These are phyloP conservation scores for Lactifluus hygrophoroides DNA, from an alignment of 768 basidiomycete genomes.

Conservation along the genomic window DNA sequence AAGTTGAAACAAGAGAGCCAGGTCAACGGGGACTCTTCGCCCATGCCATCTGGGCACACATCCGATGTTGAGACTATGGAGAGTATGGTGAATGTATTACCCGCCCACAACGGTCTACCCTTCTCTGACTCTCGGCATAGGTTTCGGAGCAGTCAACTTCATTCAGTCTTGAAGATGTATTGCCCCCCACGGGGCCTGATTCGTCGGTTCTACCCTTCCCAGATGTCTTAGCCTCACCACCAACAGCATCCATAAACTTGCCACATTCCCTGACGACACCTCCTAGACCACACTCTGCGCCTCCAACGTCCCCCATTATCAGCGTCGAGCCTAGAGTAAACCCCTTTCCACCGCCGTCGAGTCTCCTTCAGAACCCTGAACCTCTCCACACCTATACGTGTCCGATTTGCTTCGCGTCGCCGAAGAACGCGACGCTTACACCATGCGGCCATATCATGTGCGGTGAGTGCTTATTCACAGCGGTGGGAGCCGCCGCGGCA, in stretches of 20 bases:
- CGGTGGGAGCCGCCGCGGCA: conserved; percentile 11
- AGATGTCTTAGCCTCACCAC: not conserved
- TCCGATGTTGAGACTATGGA: not conserved
- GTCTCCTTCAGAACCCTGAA: conserved; percentile 3
- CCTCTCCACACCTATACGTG: conserved; percentile 18
- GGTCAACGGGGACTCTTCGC: not conserved
- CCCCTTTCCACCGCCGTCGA: not conserved
- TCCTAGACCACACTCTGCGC: conserved; percentile 2
- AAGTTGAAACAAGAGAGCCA: not conserved
- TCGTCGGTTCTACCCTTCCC: not conserved
- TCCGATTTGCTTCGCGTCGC: conserved; percentile 19
- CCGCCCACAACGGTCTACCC: too few relatives aligned
- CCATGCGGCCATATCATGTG: conserved; percentile 22
- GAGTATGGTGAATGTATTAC: not conserved
- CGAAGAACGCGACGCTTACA: conserved; percentile 19
- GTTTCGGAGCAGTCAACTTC: not conserved
- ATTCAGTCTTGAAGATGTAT: not conserved
- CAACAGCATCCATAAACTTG: not conserved
- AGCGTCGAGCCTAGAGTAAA: not conserved
- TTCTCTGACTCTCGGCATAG: not conserved
- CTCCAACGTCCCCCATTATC: conserved; percentile 4
- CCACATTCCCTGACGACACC: conserved; percentile 2
- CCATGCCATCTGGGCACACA: not conserved
- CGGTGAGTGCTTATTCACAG: conserved; percentile 21
- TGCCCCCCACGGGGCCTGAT: not conserved